Percentiles rank a stretch among this genome's conserved stretches.
Conservation (phyloP, 768 basidiomycete genomes). For the Candolleomyces aberdarensis region DNA sequence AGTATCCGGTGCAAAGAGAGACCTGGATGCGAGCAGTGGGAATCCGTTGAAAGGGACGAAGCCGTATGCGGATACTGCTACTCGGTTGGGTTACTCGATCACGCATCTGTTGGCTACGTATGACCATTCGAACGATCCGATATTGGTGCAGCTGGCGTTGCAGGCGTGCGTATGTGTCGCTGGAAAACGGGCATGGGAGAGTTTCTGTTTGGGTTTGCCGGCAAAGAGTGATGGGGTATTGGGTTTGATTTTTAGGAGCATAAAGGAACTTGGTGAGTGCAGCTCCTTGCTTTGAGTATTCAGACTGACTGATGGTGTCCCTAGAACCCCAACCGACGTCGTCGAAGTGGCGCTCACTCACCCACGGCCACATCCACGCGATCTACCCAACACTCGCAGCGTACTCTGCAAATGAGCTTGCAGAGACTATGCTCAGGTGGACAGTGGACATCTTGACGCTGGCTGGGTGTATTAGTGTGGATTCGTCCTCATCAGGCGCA, state of each 20-base stretch:
- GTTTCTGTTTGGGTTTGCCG: conserved; percentile 74
- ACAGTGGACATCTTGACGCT: conserved; percentile 63
- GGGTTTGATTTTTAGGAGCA: conserved; percentile 46
- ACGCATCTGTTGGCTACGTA: conserved; percentile 57
- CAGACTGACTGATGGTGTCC: neutral
- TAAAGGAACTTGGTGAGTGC: conserved; percentile 7
- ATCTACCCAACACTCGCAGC: conserved; percentile 66
- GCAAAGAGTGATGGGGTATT: conserved; percentile 66
- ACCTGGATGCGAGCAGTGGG: neutral
- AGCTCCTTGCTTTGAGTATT: neutral
- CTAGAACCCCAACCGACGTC: conserved; percentile 76
- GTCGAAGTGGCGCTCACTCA: conserved; percentile 72
- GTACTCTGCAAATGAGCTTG: conserved; percentile 66
- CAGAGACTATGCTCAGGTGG: conserved; percentile 74
- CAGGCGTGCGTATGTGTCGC: conserved; percentile 70
- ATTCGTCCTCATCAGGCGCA: conserved; percentile 19
- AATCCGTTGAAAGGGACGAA: conserved; percentile 1
- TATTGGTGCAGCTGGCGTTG: conserved; percentile 71
- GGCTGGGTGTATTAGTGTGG: conserved; percentile 50
- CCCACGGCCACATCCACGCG: conserved; percentile 64
- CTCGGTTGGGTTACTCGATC: conserved; percentile 61
- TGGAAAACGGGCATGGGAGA: conserved; percentile 61
- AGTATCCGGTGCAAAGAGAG: neutral
- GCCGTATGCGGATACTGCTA: conserved; percentile 39
- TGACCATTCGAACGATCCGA: conserved; percentile 73